Evolutionary conservation across 495 filamentous ascomycete species (phyloP), one percentile per base, ranked within the genome.

Genomic region (Massariosphaeria phaeospora): DNA sequence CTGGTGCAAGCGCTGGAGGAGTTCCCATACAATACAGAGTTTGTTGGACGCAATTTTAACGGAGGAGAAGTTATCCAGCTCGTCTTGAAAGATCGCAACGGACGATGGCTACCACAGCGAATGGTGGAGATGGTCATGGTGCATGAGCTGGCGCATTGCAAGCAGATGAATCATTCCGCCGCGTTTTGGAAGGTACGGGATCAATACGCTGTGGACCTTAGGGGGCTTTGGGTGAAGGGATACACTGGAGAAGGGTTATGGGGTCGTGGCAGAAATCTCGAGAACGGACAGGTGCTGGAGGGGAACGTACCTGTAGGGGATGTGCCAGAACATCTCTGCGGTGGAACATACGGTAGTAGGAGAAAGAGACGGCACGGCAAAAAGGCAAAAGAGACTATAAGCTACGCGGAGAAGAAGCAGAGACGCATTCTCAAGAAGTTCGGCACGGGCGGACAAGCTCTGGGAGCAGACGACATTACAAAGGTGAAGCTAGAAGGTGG

Each of bases 81-180:
- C 1, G 87, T 91, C 10, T 76, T 91, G 30, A 82, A 81, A 60
- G 75, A 82, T 3, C 57, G 55, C 36, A 73, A 73, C 0, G 79
- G 81, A 5, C 71, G 75, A 47, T 91, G 88, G 88, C 70, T 91
- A 25, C 81, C 84, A 1, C 87, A 90, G 63, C 70, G 78, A 41
- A 83, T 83, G 52, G 85, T 91, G 13, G 83, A 88, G 71, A 88
- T 90, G 81, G 85, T 90, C 27, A 90, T 91, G 85, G 85, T 88
- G 79, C 85, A 88, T 61, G 71, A 76, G 57, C 70, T 91, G 15
- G 87, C 88, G 15, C 87, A 91, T 62, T 84, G 82, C 70, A 81
- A 86, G 66, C 81, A 91, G 59, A 91, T 91, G 88, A 90, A 91
- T 62, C 87, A 91, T 56, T 80, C 76, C 1, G 70, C 73, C 39